Evolutionary conservation across 2,329 filamentous ascomycete genomes (phyloP).

Genomic region (Fonsecaea pedrosoi): DNA sequence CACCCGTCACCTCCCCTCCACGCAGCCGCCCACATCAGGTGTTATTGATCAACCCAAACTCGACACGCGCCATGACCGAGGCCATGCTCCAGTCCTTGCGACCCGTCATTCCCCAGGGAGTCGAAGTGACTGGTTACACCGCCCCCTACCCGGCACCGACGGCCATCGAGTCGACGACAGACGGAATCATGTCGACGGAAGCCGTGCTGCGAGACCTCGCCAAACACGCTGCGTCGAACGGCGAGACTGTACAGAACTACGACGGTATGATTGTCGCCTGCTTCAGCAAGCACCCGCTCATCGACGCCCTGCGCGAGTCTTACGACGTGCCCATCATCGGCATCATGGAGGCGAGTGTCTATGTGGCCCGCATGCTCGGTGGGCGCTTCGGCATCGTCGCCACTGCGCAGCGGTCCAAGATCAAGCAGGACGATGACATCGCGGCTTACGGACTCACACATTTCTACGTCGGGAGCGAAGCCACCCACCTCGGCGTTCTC

Average conservation of each 20-base stretch:
- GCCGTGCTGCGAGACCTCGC: constrained; percentile 56
- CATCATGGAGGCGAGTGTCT: constrained; percentile 60
- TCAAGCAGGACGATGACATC: constrained; percentile 51
- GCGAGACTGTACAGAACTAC: constrained; percentile 46
- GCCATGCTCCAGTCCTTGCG: constrained; percentile 54
- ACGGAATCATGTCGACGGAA: constrained; percentile 59
- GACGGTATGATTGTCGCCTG: constrained; percentile 59
- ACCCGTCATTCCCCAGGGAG: constrained; percentile 55
- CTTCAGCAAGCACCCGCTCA: constrained; percentile 58
- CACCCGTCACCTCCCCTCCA: constrained; percentile 37
- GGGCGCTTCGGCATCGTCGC: constrained; percentile 55
- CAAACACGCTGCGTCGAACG: constrained; percentile 48
- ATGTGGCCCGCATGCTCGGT: constrained; percentile 59
- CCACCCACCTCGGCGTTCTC: constrained; percentile 53
- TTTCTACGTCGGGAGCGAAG: constrained; percentile 53
- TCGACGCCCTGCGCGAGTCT: constrained; percentile 56
- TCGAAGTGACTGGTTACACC: constrained; percentile 59
- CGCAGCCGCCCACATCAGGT: constrained; percentile 43
- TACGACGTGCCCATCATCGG: constrained; percentile 55
- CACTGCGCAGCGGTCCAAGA: constrained; percentile 49
- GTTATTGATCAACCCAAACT: constrained; percentile 59
- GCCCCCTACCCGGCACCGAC: constrained; percentile 57
- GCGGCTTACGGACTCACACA: constrained; percentile 51
- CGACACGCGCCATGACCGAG: constrained; percentile 56
- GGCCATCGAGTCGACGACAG: constrained; percentile 59